Evolutionary conservation across 352 stramenopile genomes (phyloP).

Genomic region (Blastocystis sp.): DNA sequence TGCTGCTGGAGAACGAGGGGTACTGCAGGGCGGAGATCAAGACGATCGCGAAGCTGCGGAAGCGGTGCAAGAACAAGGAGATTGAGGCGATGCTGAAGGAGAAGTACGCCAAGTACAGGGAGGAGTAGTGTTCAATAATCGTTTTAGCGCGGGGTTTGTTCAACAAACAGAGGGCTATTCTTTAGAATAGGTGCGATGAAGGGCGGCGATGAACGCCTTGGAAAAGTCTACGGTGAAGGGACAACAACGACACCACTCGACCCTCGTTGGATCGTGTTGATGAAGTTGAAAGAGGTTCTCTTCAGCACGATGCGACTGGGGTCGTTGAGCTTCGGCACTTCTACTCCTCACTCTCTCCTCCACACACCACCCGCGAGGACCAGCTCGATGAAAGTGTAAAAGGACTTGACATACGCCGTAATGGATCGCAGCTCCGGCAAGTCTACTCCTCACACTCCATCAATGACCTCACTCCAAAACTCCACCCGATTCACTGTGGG

Average conservation of each 20-base stretch:
- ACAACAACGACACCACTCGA: neutral
- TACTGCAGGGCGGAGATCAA: slow-evolving; percentile 66
- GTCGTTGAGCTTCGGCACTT: neutral
- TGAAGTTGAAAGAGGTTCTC: slow-evolving; percentile 47
- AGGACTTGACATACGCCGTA: neutral
- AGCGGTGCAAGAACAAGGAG: slow-evolving; percentile 52
- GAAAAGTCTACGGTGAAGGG: neutral
- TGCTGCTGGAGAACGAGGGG: slow-evolving; percentile 33
- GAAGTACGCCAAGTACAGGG: slow-evolving; percentile 40
- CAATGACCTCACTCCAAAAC: neutral
- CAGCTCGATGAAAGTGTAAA: slow-evolving; percentile 41
- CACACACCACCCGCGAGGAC: neutral
- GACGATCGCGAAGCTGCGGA: slow-evolving; percentile 31
- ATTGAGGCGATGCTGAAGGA: slow-evolving; percentile 50
- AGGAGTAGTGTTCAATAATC: slow-evolving; percentile 2
- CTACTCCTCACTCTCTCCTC: neutral
- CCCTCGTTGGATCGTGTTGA: slow-evolving; percentile 16
- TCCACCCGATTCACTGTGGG: neutral
- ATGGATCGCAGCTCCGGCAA: neutral
- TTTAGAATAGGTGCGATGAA: slow-evolving; percentile 5
- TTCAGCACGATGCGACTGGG: neutral
- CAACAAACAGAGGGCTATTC: slow-evolving; percentile 27
- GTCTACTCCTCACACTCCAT: neutral
- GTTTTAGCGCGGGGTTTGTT: neutral
- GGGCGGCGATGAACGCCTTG: neutral